Percentiles rank a stretch among this genome's conserved stretches.
These are phyloP conservation scores for Sclerotinia glacialis DNA, from an alignment of 2,329 filamentous ascomycete genomes.

Conservation along the genomic window DNA sequence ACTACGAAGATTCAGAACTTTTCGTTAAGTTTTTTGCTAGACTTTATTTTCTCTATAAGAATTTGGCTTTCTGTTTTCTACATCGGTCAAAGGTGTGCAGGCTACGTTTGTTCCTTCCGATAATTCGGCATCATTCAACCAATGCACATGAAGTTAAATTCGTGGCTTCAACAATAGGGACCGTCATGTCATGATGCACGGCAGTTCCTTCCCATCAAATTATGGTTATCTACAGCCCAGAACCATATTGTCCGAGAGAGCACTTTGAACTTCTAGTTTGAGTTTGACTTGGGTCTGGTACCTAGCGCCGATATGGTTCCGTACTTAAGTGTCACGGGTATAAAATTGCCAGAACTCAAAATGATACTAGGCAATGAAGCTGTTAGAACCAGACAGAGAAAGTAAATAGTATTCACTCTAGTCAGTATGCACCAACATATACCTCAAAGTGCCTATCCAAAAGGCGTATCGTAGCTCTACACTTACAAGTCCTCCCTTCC, in stretches of 20 bases:
- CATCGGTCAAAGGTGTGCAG: too few relatives aligned
- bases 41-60: neutral
- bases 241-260: neutral
- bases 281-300: too few relatives aligned
- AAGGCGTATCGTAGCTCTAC: too few relatives aligned
- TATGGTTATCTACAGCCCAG: rapidly evolving
- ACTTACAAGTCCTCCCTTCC: too few relatives aligned
- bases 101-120: neutral
- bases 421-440: too few relatives aligned
- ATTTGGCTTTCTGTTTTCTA: neutral
- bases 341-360: neutral
- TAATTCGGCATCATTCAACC: neutral
- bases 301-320: neutral
- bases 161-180: neutral
- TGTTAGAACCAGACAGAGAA: neutral
- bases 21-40: neutral
- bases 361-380: neutral
- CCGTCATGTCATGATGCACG: neutral
- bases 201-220: too few relatives aligned
- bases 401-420: too few relatives aligned
- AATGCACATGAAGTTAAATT: neutral
- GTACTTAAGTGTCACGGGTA: neutral
- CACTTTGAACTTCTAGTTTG: neutral
- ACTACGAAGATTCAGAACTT: too few relatives aligned
- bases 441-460: too few relatives aligned